Conservation (phyloP, 176 grass and related monocot genomes). For the Aegilops longissima region DNA sequence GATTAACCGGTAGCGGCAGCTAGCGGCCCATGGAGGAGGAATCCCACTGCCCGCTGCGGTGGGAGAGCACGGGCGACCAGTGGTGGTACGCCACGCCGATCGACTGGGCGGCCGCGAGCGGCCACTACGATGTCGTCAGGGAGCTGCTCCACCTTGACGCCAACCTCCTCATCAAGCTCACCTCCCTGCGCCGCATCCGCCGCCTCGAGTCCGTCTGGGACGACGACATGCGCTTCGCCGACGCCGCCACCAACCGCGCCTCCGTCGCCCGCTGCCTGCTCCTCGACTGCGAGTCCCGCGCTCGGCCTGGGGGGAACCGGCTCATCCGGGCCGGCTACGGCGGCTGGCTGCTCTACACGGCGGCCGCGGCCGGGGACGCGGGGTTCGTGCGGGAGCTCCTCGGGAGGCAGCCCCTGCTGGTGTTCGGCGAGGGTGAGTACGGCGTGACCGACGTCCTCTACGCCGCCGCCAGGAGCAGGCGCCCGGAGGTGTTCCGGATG, state of each 20-base stretch:
- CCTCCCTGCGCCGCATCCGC: constrained; percentile 85
- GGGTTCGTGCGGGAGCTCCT: constrained; percentile 68
- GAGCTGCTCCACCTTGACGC: constrained; percentile 83
- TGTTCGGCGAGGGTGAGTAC: constrained; percentile 93
- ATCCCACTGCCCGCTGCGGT: constrained; percentile 71
- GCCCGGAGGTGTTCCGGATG: constrained; percentile 58
- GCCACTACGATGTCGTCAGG: constrained; percentile 89
- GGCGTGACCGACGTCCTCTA: constrained; percentile 93
- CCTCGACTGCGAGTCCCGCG: constrained; percentile 52
- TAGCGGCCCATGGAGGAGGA: constrained; percentile 8
- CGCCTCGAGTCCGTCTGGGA: constrained; percentile 94
- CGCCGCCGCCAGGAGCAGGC: constrained; percentile 66
- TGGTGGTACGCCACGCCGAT: constrained; percentile 98
- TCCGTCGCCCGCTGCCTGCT: constrained; percentile 60
- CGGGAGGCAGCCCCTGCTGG: constrained; percentile 55
- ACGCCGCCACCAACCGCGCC: constrained; percentile 60
- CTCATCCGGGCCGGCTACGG: constrained; percentile 64
- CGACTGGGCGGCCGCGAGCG: constrained; percentile 82
- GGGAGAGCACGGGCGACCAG: constrained; percentile 97
- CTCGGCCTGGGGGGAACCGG: constrained; percentile 17
- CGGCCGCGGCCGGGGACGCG: constrained; percentile 62
- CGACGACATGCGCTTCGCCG: constrained; percentile 58
- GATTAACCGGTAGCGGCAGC: neutral
- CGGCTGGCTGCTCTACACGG: constrained; percentile 91
- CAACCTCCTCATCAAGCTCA: constrained; percentile 94